Conservation (phyloP, 176 grass and related monocot species). For the Melocanna baccifera region DNA sequence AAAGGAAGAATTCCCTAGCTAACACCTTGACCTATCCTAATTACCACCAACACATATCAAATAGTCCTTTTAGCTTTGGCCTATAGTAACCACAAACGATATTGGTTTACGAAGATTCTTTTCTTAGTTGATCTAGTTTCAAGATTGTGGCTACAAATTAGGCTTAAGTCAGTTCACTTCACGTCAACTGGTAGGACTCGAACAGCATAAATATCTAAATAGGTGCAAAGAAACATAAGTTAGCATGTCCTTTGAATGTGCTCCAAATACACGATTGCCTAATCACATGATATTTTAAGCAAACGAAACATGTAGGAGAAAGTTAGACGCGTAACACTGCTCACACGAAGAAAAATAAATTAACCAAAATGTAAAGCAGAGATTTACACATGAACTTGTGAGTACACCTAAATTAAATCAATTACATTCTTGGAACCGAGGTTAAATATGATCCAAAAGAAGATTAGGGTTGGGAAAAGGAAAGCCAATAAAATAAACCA, state of each 20-base stretch:
- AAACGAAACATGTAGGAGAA: no score
- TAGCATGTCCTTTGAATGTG: neutral
- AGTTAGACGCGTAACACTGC: no score
- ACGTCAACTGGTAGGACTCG: no score
- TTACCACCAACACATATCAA: neutral
- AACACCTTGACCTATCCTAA: neutral
- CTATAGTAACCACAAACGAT: neutral
- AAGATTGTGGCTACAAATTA: neutral
- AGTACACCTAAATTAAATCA: neutral
- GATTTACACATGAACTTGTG: no score
- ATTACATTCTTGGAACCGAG: neutral
- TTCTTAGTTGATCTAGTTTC: neutral
- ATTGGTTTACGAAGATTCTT: neutral
- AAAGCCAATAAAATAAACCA: neutral
- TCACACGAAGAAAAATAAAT: no score
- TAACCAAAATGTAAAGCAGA: no score
- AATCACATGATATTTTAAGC: neutral
- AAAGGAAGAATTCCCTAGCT: neutral
- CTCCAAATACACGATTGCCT: neutral
- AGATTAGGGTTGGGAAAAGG: no score
- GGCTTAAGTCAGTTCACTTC: neutral
- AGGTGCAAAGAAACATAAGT: neutral
- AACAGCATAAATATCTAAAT: neutral
- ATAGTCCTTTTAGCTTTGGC: neutral
- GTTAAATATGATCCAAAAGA: neutral